Evolutionary conservation across 176 grass and related monocot species (phyloP).

Genomic region (Cenchrus americanus): DNA sequence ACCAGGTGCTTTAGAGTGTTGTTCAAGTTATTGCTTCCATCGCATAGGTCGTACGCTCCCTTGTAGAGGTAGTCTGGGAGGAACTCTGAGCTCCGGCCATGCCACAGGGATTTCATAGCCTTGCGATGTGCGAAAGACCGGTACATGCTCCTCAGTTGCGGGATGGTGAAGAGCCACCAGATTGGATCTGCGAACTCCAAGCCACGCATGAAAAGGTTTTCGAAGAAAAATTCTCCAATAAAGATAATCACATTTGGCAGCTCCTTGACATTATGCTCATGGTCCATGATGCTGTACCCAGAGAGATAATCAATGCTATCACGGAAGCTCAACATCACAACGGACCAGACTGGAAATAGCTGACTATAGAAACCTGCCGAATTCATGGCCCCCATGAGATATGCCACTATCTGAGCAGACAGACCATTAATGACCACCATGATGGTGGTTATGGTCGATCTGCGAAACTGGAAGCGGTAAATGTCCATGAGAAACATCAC

Average conservation of each 20-base stretch:
- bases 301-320: slow-evolving; percentile 14
- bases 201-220: neutral
- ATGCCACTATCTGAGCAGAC: neutral
- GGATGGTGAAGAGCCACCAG: slow-evolving; percentile 15
- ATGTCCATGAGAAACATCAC: slow-evolving; percentile 32
- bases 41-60: neutral
- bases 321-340: slow-evolving; percentile 21
- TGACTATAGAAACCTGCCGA: neutral
- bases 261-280: neutral
- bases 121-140: neutral
- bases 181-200: neutral
- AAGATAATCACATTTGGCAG: neutral
- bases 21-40: too few relatives aligned
- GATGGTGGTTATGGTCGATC: neutral
- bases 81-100: slow-evolving; percentile 27
- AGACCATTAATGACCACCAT: neutral
- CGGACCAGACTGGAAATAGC: neutral
- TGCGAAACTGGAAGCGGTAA: neutral
- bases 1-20: neutral
- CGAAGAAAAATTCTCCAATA: neutral
- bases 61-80: neutral
- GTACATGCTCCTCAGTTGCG: neutral
- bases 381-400: slow-evolving; percentile 6
- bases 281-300: neutral
- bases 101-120: slow-evolving; percentile 2